Evolutionary conservation across 73 alveolate genomes (phyloP).

Genomic region (Paramecium sexaurelia): DNA sequence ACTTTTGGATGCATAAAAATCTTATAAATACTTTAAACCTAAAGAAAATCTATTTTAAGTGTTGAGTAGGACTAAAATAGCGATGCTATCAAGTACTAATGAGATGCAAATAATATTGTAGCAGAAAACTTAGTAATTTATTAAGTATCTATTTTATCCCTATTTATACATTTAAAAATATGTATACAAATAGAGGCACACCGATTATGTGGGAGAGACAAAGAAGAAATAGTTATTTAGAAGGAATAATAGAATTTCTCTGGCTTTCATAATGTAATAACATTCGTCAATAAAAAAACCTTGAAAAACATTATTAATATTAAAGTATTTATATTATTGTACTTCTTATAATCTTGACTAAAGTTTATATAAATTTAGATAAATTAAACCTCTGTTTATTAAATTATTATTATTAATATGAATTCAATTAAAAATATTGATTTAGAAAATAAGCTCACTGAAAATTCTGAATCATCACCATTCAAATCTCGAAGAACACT

Average conservation of each 20-base stretch:
- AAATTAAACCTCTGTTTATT: no score
- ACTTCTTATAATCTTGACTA: not conserved
- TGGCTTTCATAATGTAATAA: not conserved
- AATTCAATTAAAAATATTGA: conserved; percentile 26
- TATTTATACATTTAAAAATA: not conserved
- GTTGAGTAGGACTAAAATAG: not conserved
- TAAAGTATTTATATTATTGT: not conserved
- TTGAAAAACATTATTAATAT: not conserved
- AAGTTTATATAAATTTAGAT: not conserved
- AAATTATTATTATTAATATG: not conserved
- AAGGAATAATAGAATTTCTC: conserved; percentile 5
- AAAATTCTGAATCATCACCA: conserved; percentile 33
- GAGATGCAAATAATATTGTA: not conserved
- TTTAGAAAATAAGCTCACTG: conserved; percentile 38
- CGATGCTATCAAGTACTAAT: not conserved
- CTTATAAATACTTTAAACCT: conserved; percentile 6
- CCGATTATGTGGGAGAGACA: not conserved
- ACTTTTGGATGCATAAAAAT: not conserved
- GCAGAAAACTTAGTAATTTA: not conserved
- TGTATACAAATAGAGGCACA: not conserved
- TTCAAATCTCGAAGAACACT: conserved; percentile 31
- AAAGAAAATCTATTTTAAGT: not conserved
- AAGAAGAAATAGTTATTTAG: not conserved
- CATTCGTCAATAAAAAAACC: not conserved
- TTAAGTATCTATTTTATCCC: not conserved